phyloP scores from a whole-genome alignment of 2,329 filamentous ascomycete species.

The Acarospora socialis region DNA sequence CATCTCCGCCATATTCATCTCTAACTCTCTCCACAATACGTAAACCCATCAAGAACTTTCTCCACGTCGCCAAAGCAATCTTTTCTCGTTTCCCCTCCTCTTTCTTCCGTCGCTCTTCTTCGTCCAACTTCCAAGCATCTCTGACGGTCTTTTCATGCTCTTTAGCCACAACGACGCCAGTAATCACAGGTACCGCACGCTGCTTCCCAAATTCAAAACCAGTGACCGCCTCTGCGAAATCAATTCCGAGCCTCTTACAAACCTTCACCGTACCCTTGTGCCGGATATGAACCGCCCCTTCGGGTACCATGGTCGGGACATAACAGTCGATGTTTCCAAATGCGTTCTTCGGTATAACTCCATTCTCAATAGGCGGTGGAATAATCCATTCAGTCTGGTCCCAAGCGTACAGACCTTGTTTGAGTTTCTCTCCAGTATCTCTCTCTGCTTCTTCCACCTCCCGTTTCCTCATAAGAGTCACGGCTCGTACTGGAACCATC shows the following conservation, averaged over 20 bases:
- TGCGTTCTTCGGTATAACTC: slow-evolving; percentile 80
- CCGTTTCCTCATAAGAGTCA: slow-evolving; percentile 71
- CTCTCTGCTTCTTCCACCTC: slow-evolving; percentile 79
- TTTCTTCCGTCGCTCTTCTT: slow-evolving; percentile 58
- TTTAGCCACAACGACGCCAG: slow-evolving; percentile 77
- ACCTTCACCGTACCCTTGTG: slow-evolving; percentile 62
- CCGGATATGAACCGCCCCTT: slow-evolving; percentile 71
- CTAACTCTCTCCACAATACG: slow-evolving; percentile 65
- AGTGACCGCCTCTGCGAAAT: slow-evolving; percentile 86
- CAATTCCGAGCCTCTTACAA: slow-evolving; percentile 70
- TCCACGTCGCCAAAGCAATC: slow-evolving; percentile 61
- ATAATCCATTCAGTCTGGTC: slow-evolving; percentile 95
- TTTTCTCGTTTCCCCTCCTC: slow-evolving; percentile 74
- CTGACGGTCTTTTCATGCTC: slow-evolving; percentile 63
- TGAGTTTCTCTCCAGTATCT: slow-evolving; percentile 63
- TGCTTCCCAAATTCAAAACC: slow-evolving; percentile 94
- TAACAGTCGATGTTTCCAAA: slow-evolving; percentile 97
- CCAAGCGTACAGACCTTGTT: slow-evolving; percentile 71
- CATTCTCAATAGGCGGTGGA: slow-evolving; percentile 68
- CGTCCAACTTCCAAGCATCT: slow-evolving; percentile 65
- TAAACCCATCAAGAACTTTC: slow-evolving; percentile 73
- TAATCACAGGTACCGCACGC: slow-evolving; percentile 83
- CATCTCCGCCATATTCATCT: slow-evolving; percentile 56
- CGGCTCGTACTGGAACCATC: slow-evolving; percentile 75
- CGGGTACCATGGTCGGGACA: slow-evolving; percentile 80